A percentile compares a stretch with the other conserved stretches of the same genome.
Evolutionary conservation across 306 rosid genomes (phyloP).

Genomic region (Fragaria ananassa): DNA sequence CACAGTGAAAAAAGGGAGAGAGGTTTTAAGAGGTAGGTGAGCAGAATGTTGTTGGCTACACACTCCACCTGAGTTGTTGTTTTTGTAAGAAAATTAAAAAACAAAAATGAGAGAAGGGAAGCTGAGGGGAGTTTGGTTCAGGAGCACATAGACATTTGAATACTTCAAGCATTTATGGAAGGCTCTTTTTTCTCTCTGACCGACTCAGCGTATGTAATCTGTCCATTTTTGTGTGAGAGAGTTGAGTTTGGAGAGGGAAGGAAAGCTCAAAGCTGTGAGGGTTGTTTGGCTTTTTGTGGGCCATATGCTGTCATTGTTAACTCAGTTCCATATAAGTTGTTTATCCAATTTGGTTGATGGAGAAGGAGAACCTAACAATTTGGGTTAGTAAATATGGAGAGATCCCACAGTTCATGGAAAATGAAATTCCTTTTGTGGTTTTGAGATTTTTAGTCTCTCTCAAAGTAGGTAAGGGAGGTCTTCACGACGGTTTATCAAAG

Average conservation of each 20-base stretch:
- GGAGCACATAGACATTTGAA: neutral
- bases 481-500: neutral
- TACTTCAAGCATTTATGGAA: neutral
- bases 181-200: neutral
- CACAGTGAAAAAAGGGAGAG: neutral
- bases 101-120: neutral
- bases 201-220: neutral
- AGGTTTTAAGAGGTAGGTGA: constrained; percentile 40
- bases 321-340: neutral
- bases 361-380: neutral
- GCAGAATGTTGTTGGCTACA: constrained; percentile 45
- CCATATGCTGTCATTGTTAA: neutral
- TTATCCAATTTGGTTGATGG: constrained; percentile 2
- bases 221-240: neutral
- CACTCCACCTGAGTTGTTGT: constrained; percentile 28
- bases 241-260: neutral
- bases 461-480: neutral
- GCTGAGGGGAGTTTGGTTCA: neutral
- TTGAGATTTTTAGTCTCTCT: neutral
- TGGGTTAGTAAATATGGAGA: neutral
- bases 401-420: neutral
- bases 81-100: neutral
- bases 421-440: neutral
- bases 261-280: neutral
- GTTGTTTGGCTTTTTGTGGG: neutral